Conservation (phyloP, 441 rosid species). For the Euphorbia celastroides region DNA sequence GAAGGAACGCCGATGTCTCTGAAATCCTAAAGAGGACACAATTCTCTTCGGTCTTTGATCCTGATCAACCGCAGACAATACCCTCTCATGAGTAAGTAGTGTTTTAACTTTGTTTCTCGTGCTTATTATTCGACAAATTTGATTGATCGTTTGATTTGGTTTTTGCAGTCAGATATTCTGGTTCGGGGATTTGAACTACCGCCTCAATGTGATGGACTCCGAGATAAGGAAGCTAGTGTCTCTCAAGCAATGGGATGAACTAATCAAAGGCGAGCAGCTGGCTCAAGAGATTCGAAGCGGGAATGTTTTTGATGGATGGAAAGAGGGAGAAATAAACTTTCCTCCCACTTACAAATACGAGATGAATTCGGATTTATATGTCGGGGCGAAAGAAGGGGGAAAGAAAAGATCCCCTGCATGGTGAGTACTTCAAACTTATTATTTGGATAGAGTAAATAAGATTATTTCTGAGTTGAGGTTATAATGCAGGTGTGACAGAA, state of each 20-base stretch:
- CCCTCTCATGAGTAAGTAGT: constrained; percentile 82
- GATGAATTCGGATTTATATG: constrained; percentile 66
- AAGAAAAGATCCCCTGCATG: constrained; percentile 98
- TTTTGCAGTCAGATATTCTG: constrained; percentile 84
- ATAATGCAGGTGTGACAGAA: constrained; percentile 10
- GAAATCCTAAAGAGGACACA: constrained; percentile 79
- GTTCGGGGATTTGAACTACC: constrained; percentile 98
- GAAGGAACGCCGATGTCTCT: constrained; percentile 83
- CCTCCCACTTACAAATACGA: constrained; percentile 96
- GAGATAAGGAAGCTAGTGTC: constrained; percentile 77
- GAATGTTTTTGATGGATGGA: constrained; percentile 94
- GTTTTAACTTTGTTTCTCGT: background rate
- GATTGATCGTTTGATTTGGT: no score
- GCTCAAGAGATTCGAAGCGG: constrained; percentile 65
- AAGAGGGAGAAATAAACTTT: constrained; percentile 74
- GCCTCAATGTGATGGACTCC: constrained; percentile 67
- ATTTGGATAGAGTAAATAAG: background rate
- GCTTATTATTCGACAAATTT: no score
- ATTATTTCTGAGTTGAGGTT: no score
- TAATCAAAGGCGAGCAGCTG: constrained; percentile 75
- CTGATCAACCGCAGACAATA: constrained; percentile 78
- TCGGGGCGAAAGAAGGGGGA: constrained; percentile 85
- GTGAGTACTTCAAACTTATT: constrained; percentile 30
- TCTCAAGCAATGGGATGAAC: constrained; percentile 71
- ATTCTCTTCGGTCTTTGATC: constrained; percentile 66